Evolutionary conservation across 176 grass and related monocot species (phyloP), one percentile per base, ranked within the genome.

Genomic region (Aegilops speltoides): DNA sequence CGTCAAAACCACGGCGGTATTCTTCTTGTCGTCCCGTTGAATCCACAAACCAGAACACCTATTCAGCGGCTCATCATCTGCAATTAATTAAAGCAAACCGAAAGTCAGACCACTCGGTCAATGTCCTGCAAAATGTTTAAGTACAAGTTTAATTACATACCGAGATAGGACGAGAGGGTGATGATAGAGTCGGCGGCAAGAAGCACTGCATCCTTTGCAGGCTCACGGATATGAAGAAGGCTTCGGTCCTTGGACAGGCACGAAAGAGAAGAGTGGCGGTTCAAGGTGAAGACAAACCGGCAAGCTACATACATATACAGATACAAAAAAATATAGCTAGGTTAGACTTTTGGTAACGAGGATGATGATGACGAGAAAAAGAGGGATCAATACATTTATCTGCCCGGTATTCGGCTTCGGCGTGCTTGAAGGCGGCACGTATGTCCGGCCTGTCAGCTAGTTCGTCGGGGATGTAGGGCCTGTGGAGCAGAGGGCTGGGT

Each of bases 401-500:
- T 73, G 38, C 38, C 46, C 8, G 10, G n/a, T 14, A 73, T 25
- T 12, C 3, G 70, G 70, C 70, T 2, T 25, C 8, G n/a, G 38
- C 37, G 10, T 25, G 38, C 70, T 23, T 38, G 38, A 73, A 73
- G 36, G 38, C 70, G 5, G 69, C 69, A 3, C 22, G 69, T 73
- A 73, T 73, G 69, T 73, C 36, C 10, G 37, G 37, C 69, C 37
- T 73, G 2, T 43, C 5, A 43, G 37, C 69, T 43, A 73, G 37
- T 2, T 73, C 70, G 38, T 16, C 38, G 38, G 70, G 70, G 38
- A 73, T 73, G 38, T 73, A 73, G 11, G 70, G 70, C 2, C 38
- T 43, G 38, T 73, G 6, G 11, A 73, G 70, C 38, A 73, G 70
- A 73, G 70, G 70, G 70, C 70, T 73, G 70, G 70, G 70, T 16